phyloP scores from a whole-genome alignment of 768 basidiomycete species.

The Trametes punicea region DNA sequence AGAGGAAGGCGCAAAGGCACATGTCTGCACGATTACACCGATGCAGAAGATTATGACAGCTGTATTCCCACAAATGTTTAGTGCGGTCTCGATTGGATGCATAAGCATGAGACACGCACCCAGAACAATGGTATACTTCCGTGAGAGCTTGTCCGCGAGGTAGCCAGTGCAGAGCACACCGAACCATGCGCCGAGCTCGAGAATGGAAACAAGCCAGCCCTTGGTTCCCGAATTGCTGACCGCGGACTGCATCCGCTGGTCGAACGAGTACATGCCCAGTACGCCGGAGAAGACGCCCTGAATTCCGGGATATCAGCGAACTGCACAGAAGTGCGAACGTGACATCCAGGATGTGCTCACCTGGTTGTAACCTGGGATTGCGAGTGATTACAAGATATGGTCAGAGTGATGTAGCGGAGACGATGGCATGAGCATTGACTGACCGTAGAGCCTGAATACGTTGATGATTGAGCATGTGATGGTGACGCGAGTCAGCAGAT shows the following conservation, averaged over 20 bases:
- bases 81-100: no score
- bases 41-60: constrained; percentile 35
- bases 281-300: constrained; percentile 78
- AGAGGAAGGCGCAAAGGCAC: constrained; percentile 51
- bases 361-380: constrained; percentile 58
- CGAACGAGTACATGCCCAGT: constrained; percentile 55
- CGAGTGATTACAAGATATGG: background rate
- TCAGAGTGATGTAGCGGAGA: background rate
- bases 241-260: constrained; percentile 52
- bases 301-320: constrained; percentile 1
- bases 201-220: constrained; percentile 73
- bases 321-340: background rate
- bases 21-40: constrained; percentile 72
- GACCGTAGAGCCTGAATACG: constrained; percentile 56
- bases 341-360: no score
- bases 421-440: constrained; percentile 20
- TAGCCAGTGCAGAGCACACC: constrained; percentile 73
- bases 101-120: constrained; percentile 34
- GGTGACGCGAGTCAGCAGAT: background rate
- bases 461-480: constrained; percentile 4
- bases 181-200: constrained; percentile 74
- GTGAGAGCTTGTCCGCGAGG: constrained; percentile 67
- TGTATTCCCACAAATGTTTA: constrained; percentile 5
- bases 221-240: constrained; percentile 50
- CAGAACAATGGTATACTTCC: constrained; percentile 68